Conservation (phyloP, 768 basidiomycete genomes). For the Pisolithus tinctorius region DNA sequence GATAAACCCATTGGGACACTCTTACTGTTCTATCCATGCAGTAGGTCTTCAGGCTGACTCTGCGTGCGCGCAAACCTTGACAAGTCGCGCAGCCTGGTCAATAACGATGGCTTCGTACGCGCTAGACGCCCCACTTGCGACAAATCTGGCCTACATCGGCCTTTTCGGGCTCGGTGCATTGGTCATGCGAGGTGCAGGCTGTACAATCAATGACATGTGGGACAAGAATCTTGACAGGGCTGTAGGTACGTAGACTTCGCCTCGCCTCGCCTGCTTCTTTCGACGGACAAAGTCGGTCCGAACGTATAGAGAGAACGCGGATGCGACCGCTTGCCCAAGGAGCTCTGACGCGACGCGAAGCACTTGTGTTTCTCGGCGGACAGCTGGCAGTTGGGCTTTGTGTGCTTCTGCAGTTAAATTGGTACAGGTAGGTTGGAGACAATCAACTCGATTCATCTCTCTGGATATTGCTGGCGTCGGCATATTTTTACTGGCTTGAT, state of each 20-base stretch:
- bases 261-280: not conserved
- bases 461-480: too few relatives aligned
- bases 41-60: slow-evolving; percentile 40
- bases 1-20: slow-evolving; percentile 97
- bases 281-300: not conserved
- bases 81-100: slow-evolving; percentile 74
- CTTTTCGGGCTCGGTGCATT: slow-evolving; percentile 88
- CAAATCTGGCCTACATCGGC: slow-evolving; percentile 67
- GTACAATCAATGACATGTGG: slow-evolving; percentile 99
- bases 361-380: slow-evolving; percentile 70
- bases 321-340: slow-evolving; percentile 83
- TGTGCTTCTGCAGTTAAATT: slow-evolving; percentile 85
- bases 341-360: slow-evolving; percentile 69
- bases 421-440: slow-evolving; percentile 70
- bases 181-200: slow-evolving; percentile 96
- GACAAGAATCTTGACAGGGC: slow-evolving; percentile 86
- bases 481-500: not conserved
- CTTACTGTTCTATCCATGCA: slow-evolving; percentile 89
- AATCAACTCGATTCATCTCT: too few relatives aligned
- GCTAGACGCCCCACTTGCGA: slow-evolving; percentile 54
- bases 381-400: slow-evolving; percentile 81
- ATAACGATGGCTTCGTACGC: slow-evolving; percentile 96
- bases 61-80: not conserved
- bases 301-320: slow-evolving; percentile 67
- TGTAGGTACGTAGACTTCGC: slow-evolving; percentile 59